Percentiles rank a stretch among this genome's conserved stretches.
These are phyloP conservation scores for Trifolium subterraneum DNA, from an alignment of 306 rosid genomes.

Conservation along the genomic window DNA sequence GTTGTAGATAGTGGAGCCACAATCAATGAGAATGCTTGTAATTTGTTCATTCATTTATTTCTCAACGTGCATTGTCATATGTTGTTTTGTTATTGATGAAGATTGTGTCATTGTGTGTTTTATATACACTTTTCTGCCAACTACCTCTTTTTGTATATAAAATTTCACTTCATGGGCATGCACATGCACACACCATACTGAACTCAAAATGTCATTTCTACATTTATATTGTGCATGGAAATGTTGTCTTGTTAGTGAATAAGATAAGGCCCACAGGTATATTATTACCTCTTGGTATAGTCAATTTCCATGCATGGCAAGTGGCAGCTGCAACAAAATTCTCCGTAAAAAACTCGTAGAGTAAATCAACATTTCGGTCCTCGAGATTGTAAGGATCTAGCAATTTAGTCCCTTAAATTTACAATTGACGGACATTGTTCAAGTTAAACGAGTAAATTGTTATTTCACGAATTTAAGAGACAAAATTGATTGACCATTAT, in stretches of 20 bases:
- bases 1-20: slow-evolving; percentile 59
- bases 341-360: too few relatives aligned
- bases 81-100: slow-evolving; percentile 25
- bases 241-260: slow-evolving; percentile 5
- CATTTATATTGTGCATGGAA: slow-evolving; percentile 13
- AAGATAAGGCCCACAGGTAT: neutral
- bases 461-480: too few relatives aligned
- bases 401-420: too few relatives aligned
- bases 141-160: neutral
- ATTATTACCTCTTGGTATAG: too few relatives aligned
- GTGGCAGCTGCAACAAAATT: too few relatives aligned
- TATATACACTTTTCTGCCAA: neutral
- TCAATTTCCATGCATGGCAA: too few relatives aligned
- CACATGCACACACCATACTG: slow-evolving; percentile 5
- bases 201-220: slow-evolving; percentile 5
- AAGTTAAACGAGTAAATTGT: too few relatives aligned
- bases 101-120: slow-evolving; percentile 3
- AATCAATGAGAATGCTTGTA: slow-evolving; percentile 51
- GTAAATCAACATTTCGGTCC: too few relatives aligned
- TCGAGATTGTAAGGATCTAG: too few relatives aligned
- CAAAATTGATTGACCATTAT: too few relatives aligned
- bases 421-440: too few relatives aligned
- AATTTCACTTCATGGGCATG: neutral
- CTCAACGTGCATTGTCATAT: slow-evolving; percentile 28
- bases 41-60: slow-evolving; percentile 47